Conservation (phyloP, 2,329 filamentous ascomycete genomes). For the Colletotrichum orchidophilum region DNA sequence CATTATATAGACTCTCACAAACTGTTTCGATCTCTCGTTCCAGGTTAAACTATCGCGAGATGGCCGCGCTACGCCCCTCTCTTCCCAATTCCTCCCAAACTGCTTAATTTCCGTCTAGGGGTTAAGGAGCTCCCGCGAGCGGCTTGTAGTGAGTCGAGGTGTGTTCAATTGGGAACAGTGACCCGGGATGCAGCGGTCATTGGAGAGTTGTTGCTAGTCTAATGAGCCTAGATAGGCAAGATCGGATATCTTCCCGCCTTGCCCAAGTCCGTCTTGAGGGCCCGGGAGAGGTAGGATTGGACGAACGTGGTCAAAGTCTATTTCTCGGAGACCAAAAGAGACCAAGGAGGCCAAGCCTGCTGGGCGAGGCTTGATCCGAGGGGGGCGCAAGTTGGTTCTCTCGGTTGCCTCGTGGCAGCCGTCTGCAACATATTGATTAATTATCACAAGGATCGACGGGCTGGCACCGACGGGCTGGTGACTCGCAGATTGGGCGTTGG, state of each 20-base stretch:
- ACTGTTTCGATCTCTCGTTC: constrained; percentile 9
- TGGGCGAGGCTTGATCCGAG: constrained; percentile 7
- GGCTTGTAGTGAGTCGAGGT: neutral
- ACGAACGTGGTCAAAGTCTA: constrained; percentile 11
- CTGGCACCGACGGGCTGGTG: neutral
- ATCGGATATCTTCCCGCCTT: constrained; percentile 20
- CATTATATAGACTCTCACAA: constrained; percentile 27
- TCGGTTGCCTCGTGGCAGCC: neutral
- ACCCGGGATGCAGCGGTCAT: neutral
- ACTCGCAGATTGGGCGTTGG: neutral
- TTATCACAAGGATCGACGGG: neutral
- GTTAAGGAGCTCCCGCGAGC: neutral
- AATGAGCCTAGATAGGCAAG: neutral
- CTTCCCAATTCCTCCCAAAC: neutral
- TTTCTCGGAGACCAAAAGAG: neutral
- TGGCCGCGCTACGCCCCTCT: neutral
- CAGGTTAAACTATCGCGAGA: constrained; percentile 22
- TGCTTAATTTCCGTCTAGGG: constrained; percentile 12
- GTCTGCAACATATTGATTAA: constrained; percentile 7
- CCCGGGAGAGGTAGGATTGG: neutral
- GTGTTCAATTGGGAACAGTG: constrained; percentile 19
- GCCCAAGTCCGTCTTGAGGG: neutral
- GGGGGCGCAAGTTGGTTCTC: neutral
- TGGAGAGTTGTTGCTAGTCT: neutral
- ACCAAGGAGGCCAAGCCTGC: neutral